Evolutionary conservation across 2,329 filamentous ascomycete genomes (phyloP), one percentile per base, ranked within the genome.

Genomic region (Aspergillus ochraceoroseus): DNA sequence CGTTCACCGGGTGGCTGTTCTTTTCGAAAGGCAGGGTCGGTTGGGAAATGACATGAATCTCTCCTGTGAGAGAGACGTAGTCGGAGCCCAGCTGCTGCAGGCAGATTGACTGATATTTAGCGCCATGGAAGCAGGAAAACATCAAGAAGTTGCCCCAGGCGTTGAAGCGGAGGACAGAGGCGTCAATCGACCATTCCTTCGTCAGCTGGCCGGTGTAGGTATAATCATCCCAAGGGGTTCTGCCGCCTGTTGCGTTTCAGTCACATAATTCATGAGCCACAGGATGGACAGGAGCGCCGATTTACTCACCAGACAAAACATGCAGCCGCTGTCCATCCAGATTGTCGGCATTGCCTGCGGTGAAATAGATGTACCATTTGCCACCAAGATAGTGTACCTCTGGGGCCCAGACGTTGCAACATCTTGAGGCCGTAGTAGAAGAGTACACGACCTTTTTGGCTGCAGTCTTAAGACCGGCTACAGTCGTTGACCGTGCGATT

Each of bases 371-470:
- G 11, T 38, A 38, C 35, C 35, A 38, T 3, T 26, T 36, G 7
- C 58, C 61, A n/a, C 70, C 64, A 5, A 77, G 53, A 42, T 71
- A 72, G 49, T 77, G 75, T 0, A 77, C 59, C 48, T 78, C 75
- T 0, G 75, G 76, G 0, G 76, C 75, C 76, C 76, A 80, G 26
- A 79, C 70, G 38, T 77, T 77, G 55, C 72, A 74, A 55, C 71
- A 73, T 11, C 73, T 63, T 3, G 62, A 62, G 1, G 74, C 53
- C 9, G 67, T 70, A 3, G 57, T 60, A 41, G 74, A 71, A 0
- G 65, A 67, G 61, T 73, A 79, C 20, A 79, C 71, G 2, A 55
- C 59, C 46, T 74, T 76, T 19, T 66, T 71, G 18, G 70, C 63
- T 0, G 70, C 74, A 0, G 67, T 72, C 61, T 76, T 76, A 11